Conservation (phyloP, 2,329 filamentous ascomycete species). For the Calonectria montana region DNA sequence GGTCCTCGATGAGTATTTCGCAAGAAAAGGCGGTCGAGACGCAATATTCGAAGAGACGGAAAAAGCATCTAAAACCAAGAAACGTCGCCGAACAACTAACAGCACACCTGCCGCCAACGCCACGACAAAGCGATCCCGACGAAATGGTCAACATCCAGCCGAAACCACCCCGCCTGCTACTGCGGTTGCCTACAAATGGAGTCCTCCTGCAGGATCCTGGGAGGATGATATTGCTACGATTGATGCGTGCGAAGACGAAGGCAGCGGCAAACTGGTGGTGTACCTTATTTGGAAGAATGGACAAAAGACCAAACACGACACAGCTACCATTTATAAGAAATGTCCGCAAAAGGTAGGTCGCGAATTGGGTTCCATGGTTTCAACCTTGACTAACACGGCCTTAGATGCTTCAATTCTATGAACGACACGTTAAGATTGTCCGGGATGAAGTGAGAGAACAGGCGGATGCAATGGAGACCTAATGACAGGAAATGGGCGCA, state of each 20-base stretch:
- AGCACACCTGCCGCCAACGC: constrained; percentile 48
- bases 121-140: constrained; percentile 57
- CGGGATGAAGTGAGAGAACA: constrained; percentile 48
- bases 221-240: constrained; percentile 78
- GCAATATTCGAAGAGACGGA: constrained; percentile 63
- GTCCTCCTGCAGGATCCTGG: constrained; percentile 79
- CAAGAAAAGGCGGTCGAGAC: constrained; percentile 71
- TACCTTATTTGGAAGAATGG: constrained; percentile 81
- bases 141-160: constrained; percentile 61
- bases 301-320: constrained; percentile 78
- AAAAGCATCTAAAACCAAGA: constrained; percentile 64
- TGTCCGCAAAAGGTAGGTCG: constrained; percentile 79
- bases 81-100: constrained; percentile 63
- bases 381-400: constrained; percentile 10
- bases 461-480: constrained; percentile 30
- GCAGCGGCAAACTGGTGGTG: constrained; percentile 69
- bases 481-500: not conserved
- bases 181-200: constrained; percentile 60
- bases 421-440: constrained; percentile 67
- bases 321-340: constrained; percentile 76
- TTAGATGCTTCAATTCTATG: constrained; percentile 71
- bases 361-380: not conserved
- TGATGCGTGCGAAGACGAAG: constrained; percentile 77
- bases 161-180: constrained; percentile 61
- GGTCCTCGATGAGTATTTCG: constrained; percentile 73